Base-by-base conservation (phyloP, 306 rosid species). In the Fragaria vesca region DNA sequence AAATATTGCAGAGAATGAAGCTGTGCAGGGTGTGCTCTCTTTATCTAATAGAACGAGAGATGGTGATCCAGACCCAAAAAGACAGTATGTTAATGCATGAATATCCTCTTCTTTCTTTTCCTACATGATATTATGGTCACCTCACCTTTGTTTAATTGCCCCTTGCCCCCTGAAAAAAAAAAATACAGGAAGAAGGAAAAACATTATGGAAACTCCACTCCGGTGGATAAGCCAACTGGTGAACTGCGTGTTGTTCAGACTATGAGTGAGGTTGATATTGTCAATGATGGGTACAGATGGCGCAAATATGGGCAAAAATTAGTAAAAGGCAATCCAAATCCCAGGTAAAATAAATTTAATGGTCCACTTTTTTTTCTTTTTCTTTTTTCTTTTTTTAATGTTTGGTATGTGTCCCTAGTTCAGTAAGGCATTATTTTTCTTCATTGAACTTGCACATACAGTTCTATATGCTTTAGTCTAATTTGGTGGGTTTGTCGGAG, bases 281-380 rank as follows among this genome's bases (percentile, higher is more conserved):
- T 94, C 69, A 87, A 85, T 78, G 98, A 94, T 71, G 98, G 98
- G 75, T 87, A 87, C 82, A 91, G 97, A 76, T 94, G 98, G 98
- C 94, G 97, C 73, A 94, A 94, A 87, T 94, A 94, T 24, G 98
- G 98, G 79, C 98, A 92, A 85, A 94, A 94, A 79, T 73, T 89
- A 54, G 96, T 92, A 40, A 94, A 92, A 82, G 96, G 97, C 80
- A 94, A 89, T 83, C 75, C 90, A 79, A 87, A 94, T 78, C 98
- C 94, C 47, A 89, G 97, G 98, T 92, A 88, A 65, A 76, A 28
- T 52, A 73, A 65, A 74, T 78, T 83, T 84, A 51, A 71, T 77
- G 71, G 71, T 74, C 68, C 45, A 66, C 65, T 2, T 11, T 10
- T 52, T 52, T 18, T 54, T 2, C 1, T 54, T 54, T 20, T 45